Evolutionary conservation across 192 early-diverging fungal species (phyloP).

Genomic region (Gonapodya sp.): DNA sequence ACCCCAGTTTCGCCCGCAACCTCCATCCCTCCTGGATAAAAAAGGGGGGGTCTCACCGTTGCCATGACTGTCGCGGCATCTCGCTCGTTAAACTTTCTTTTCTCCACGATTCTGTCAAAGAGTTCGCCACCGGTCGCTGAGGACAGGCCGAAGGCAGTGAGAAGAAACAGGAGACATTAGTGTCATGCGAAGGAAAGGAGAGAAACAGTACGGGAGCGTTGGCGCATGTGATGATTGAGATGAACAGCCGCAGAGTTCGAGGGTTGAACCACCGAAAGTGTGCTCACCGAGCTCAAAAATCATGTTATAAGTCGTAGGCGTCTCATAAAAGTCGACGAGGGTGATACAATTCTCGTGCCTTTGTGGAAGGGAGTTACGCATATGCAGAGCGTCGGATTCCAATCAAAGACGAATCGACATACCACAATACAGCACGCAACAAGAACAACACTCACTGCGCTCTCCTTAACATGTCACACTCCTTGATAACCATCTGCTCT

Average conservation of each 20-base stretch:
- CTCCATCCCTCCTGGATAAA: no score
- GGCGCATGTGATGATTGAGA: not conserved
- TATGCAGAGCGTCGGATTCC: no score
- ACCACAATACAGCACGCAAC: no score
- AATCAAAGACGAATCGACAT: no score
- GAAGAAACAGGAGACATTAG: no score
- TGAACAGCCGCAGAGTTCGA: not conserved
- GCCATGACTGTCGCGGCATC: constrained; percentile 35
- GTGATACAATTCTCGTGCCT: not conserved
- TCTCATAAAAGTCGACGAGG: not conserved
- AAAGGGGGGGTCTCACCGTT: no score
- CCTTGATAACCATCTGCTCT: not conserved
- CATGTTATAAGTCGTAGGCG: not conserved
- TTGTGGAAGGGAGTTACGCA: not conserved
- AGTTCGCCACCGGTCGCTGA: constrained; percentile 64
- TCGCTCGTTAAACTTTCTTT: constrained; percentile 60
- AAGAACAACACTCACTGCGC: not conserved
- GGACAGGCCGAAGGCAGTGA: not conserved
- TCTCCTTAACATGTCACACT: not conserved
- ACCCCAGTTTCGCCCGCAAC: no score
- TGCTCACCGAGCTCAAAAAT: constrained; percentile 4
- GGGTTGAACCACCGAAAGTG: not conserved
- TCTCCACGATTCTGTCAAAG: constrained; percentile 81
- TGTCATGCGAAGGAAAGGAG: no score
- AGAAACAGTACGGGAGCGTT: not conserved